Evolutionary conservation across 1,284 basidiomycete species (phyloP), one percentile per base, ranked within the genome.

Genomic region (Trichosporon ovoides): DNA sequence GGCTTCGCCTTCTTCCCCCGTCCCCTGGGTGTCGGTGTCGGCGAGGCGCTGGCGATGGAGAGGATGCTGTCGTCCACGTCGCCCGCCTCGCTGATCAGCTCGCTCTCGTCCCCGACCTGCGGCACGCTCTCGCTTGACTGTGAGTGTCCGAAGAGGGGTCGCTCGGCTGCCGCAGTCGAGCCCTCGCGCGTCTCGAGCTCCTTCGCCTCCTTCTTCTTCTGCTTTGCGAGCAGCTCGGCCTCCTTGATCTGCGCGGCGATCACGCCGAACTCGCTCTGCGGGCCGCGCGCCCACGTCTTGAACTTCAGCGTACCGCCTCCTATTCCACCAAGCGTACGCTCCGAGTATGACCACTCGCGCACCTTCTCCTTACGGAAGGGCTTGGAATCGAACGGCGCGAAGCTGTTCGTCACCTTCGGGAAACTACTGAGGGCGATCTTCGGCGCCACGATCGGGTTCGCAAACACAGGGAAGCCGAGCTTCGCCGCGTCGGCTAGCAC

Each of bases 401-500:
- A 76, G 48, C 61, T 67, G 43, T 67, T 61, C 1, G 74, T 74
- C 37, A 76, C 68, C 52, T 67, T 73, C 16, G 74, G 74, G 60
- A 74, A 73, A 2, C 59, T 38, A 12, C 66, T 61, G 18, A 73
- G 63, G 4, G 55, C 48, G 56, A 73, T 65, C 31, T 68, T 69
- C 10, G 72, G 70, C 28, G 67, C 40, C 18, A 60, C 57, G 58
- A 76, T 74, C 10, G 74, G 74, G 46, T 71, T 71, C n/a, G 65
- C 28, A 55, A 69, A 74, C 6, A 76, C 68, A 2, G 74, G 74
- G 61, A 75, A 66, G n/a, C 70, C 73, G n/a, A 76, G 57, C 22
- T 51, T 61, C 10, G 51, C 58, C 1, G 72, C 53, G 52, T 75
- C 69, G 18, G 74, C 74, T 4, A 61, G 60, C 2, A 72, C 60